phyloP scores from a whole-genome alignment of 2,329 filamentous ascomycete genomes.

The Tolypocladium cylindrosporum region DNA sequence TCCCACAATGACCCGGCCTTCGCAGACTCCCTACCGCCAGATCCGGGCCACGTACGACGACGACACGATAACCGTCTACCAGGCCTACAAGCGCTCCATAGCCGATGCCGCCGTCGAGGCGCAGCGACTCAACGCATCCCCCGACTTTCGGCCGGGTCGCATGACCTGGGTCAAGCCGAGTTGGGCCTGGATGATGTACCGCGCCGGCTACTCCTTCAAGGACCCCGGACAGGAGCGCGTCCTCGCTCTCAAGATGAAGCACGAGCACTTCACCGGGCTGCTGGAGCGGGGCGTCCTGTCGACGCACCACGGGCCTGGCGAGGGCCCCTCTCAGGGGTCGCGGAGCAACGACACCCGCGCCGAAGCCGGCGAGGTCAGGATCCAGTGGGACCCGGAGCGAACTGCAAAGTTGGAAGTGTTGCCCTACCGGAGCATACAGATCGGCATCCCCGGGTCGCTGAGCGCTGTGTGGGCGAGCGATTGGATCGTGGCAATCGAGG shows the following conservation, averaged over 20 bases:
- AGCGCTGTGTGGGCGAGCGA: slow-evolving; percentile 36
- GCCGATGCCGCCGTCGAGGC: slow-evolving; percentile 38
- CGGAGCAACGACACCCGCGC: slow-evolving; percentile 7
- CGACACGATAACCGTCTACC: slow-evolving; percentile 49
- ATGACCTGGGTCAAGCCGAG: slow-evolving; percentile 60
- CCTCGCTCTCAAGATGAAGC: slow-evolving; percentile 45
- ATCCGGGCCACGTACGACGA: slow-evolving; percentile 42
- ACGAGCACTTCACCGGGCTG: slow-evolving; percentile 36
- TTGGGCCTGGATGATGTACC: slow-evolving; percentile 57
- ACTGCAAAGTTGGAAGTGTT: slow-evolving; percentile 32
- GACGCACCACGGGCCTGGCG: slow-evolving; percentile 9
- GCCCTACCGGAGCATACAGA: slow-evolving; percentile 47
- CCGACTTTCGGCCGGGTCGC: slow-evolving; percentile 39
- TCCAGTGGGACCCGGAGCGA: slow-evolving; percentile 57
- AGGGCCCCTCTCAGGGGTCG: background rate
- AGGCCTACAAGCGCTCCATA: slow-evolving; percentile 46
- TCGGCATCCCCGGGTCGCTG: slow-evolving; percentile 42
- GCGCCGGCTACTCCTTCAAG: slow-evolving; percentile 49
- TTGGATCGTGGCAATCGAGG: slow-evolving; percentile 44
- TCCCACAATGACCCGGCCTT: background rate
- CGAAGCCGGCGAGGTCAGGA: slow-evolving; percentile 30
- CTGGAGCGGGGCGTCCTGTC: slow-evolving; percentile 27
- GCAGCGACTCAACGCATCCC: slow-evolving; percentile 42
- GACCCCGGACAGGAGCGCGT: slow-evolving; percentile 43
- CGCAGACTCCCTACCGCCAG: slow-evolving; percentile 29